Conservation (phyloP, 345 rosid species). For the Populus tremula region DNA sequence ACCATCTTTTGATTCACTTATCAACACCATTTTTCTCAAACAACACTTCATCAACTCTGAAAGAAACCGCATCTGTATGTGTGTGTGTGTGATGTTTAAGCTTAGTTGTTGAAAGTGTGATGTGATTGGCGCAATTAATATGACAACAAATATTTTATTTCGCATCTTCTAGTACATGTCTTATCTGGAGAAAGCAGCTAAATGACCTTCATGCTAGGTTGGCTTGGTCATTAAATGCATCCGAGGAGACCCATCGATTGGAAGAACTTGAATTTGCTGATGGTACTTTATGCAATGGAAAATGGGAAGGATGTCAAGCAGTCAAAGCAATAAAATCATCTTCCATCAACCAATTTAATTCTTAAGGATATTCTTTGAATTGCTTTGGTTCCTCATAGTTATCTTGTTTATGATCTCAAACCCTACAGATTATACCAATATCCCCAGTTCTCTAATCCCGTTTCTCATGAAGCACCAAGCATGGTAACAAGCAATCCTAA, state of each 20-base stretch:
- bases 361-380: slow-evolving; percentile 19
- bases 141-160: not conserved
- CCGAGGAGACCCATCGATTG: slow-evolving; percentile 86
- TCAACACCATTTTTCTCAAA: no score
- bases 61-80: not conserved
- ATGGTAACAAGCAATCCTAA: not conserved
- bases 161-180: not conserved
- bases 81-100: not conserved
- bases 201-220: slow-evolving; percentile 36
- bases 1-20: no score
- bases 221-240: slow-evolving; percentile 72
- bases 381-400: not conserved
- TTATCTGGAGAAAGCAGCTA: not conserved
- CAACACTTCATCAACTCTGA: not conserved
- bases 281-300: slow-evolving; percentile 90
- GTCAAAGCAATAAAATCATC: slow-evolving; percentile 53
- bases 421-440: not conserved
- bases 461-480: not conserved
- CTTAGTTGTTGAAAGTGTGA: not conserved
- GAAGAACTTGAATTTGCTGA: slow-evolving; percentile 89
- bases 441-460: not conserved
- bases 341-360: slow-evolving; percentile 48
- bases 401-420: not conserved
- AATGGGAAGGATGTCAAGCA: slow-evolving; percentile 64
- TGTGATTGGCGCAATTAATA: no score